These are phyloP conservation scores for Petrea volubilis DNA, from an alignment of 257 asterid species.

Conservation along the genomic window DNA sequence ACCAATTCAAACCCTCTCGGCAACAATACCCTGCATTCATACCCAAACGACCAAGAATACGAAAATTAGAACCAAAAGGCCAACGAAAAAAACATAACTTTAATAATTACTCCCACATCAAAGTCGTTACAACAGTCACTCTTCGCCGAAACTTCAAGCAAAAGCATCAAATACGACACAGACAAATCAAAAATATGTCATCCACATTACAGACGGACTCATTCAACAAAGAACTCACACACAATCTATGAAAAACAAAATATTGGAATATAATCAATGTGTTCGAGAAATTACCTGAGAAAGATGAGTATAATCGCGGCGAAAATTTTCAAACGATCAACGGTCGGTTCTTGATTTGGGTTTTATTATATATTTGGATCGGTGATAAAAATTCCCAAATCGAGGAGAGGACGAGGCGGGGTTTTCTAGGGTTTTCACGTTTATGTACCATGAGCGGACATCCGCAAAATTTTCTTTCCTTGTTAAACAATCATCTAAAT, in stretches of 20 bases:
- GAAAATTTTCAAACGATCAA: constrained; percentile 14
- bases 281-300: constrained; percentile 29
- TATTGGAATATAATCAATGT: background rate
- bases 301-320: background rate
- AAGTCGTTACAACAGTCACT: constrained; percentile 46
- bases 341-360: constrained; percentile 4
- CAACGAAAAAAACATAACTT: background rate
- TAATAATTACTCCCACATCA: constrained; percentile 38
- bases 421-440: constrained; percentile 53
- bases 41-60: background rate
- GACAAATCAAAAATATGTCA: background rate
- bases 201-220: background rate
- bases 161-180: constrained; percentile 43
- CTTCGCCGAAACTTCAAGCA: constrained; percentile 53
- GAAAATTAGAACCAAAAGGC: background rate
- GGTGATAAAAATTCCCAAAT: constrained; percentile 15
- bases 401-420: constrained; percentile 28
- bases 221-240: background rate
- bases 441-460: constrained; percentile 2
- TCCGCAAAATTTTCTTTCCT: constrained; percentile 25
- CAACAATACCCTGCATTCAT: constrained; percentile 33
- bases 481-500: constrained; percentile 30
- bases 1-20: constrained; percentile 22
- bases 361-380: constrained; percentile 12
- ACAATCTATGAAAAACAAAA: background rate